Base-by-base conservation (phyloP, 2,329 filamentous ascomycete genomes). In the Penicillium sp. region DNA sequence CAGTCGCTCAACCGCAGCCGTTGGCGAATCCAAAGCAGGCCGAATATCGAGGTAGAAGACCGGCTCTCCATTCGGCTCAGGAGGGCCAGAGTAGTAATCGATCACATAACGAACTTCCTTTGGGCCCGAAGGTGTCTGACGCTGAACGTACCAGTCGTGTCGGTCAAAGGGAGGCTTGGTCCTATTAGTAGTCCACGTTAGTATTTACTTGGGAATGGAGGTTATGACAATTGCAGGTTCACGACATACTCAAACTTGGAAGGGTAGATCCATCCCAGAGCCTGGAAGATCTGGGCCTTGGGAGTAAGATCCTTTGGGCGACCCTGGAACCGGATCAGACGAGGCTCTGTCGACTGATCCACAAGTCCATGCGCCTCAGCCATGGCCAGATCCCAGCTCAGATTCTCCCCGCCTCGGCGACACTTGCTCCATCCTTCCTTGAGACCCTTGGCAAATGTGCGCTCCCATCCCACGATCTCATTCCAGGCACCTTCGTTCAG, bases 401-500 rank as follows among this genome's bases (percentile, higher is more conserved):
- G 75, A 60, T 89, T 85, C 55, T 87, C 82, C 72, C 93, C 90
- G 53, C 92, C 91, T 43, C 83, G 83, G 56, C 81, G 83, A 73
- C 90, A 94, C 55, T 87, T 82, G 61, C 85, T 80, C 86, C 88
- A 93, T 40, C 89, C 91, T 45, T 83, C 81, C 56, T 75, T 77
- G 23, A 97, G 74, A 0, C 94, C 94, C 31, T 82, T 81, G 20
- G 84, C 81, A 70, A 97, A 99, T 51, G 92, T 85, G 53, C 86
- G 83, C 79, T 99, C 94, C 93, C 93, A 97, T 41, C 89, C 89
- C 62, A 94, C 83, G 69, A 99, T 96, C 80, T 99, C 94, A 18
- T 85, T 83, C 94, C 94, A 99, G 7, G 94, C 94, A 61, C 94
- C 94, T 74, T 99, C 94, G 73, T 99, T 99, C 56, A 99, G 76